Evolutionary conservation across 2,329 filamentous ascomycete genomes (phyloP), one percentile per base, ranked within the genome.

Genomic region (Plenodomus tracheiphilus): DNA sequence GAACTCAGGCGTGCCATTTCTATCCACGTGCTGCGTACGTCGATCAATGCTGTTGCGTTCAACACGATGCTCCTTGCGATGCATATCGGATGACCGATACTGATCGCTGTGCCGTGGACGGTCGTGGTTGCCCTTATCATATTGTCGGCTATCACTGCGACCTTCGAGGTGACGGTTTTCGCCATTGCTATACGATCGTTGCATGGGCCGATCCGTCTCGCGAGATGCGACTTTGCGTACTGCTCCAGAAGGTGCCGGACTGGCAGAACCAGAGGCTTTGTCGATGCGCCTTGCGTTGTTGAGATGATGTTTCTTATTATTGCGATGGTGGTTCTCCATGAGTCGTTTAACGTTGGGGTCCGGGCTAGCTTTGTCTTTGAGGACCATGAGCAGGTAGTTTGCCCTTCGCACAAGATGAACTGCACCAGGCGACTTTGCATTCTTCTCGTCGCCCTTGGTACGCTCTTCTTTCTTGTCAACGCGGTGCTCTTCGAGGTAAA

Each of bases 401-500:
- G 93, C 89, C 50, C 94, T 88, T 40, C 94, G 90, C 45, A 97
- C 93, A 38, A 99, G 85, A 69, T 99, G 94, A 21, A 99, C 94
- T 18, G 94, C 93, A n/a, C 94, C 94, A 3, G 94, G 94, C 2
- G 93, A 96, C 65, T 96, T 95, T 30, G 89, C 89, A 16, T 80
- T 80, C 63, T 85, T 85, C 55, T 83, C 76, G 16, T 90, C 87
- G 15, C 78, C 84, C 64, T 91, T 90, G 65, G 80, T 88, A 30
- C 94, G 87, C 72, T 97, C 91, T 64, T 94, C 92, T 71, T 97
- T 97, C 76, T 95, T 94, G 71, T 96, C 94, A 16, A 97, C 93
- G n/a, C 93, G 88, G 71, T 97, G 92, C 72, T 99, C 95, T 69
- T 99, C 94, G 1, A 99, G 77, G 76, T 96, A 99, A 69, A 97